Conservation (phyloP, 495 filamentous ascomycete genomes). For the Pseudoneurospora amorphoporcata region DNA sequence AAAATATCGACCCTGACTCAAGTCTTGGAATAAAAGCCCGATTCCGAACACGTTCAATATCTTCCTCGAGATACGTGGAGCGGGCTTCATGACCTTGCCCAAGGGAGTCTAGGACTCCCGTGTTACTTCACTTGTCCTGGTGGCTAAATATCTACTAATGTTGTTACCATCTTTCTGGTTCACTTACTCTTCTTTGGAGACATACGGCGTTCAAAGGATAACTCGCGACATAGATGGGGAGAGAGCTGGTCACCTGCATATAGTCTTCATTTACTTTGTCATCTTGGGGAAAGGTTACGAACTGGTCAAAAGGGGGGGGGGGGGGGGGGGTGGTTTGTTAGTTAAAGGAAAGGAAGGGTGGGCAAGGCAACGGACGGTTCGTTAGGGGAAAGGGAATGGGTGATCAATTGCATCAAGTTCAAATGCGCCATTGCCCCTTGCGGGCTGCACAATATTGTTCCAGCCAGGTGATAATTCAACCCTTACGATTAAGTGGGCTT, state of each 20-base stretch:
- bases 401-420: neutral
- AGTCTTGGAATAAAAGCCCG: neutral
- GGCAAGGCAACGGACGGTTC: neutral
- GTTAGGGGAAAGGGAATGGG: neutral
- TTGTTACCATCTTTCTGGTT: neutral
- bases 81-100: neutral
- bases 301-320: neutral
- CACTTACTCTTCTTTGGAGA: constrained; percentile 1
- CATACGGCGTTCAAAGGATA: neutral
- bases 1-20: neutral
- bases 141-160: neutral
- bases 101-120: neutral
- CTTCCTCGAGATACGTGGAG: neutral
- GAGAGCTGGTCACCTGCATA: constrained; percentile 3
- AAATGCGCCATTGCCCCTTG: neutral
- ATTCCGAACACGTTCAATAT: neutral
- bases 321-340: too few species aligned
- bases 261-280: neutral
- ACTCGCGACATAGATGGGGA: constrained; percentile 2
- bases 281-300: neutral
- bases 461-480: neutral
- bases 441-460: neutral
- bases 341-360: too few species aligned
- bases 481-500: neutral
- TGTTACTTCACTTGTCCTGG: constrained; percentile 1